These are phyloP conservation scores for Aphanocladium album DNA, from an alignment of 2,329 filamentous ascomycete species.

Conservation along the genomic window DNA sequence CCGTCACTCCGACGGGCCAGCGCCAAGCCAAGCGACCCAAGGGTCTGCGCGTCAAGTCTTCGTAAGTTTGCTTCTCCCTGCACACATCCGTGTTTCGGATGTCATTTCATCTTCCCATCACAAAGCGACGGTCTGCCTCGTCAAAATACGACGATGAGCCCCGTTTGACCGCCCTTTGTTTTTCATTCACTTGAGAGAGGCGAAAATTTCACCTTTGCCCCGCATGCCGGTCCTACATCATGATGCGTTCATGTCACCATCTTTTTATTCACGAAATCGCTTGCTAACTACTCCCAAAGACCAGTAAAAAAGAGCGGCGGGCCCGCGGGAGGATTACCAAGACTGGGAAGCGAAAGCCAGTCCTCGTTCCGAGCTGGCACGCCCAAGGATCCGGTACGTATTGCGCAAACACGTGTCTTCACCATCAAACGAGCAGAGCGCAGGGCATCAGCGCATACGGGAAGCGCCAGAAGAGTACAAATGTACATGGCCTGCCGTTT, in stretches of 20 bases:
- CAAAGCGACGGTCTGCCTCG: not conserved
- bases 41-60: conserved; percentile 62
- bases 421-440: not conserved
- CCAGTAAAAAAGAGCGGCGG: conserved; percentile 68
- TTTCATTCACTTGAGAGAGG: not conserved
- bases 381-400: conserved; percentile 49
- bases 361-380: conserved; percentile 56
- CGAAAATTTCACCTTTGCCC: conserved; percentile 6
- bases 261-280: not conserved
- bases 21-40: conserved; percentile 56
- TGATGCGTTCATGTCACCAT: not conserved
- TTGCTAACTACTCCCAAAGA: conserved; percentile 27
- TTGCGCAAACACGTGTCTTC: not conserved
- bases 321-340: conserved; percentile 63
- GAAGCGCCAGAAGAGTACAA: not conserved
- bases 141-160: not conserved
- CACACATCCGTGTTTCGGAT: not conserved
- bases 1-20: conserved; percentile 52
- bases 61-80: conserved; percentile 46
- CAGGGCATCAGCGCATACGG: not conserved
- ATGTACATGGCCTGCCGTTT: not conserved
- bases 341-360: conserved; percentile 58
- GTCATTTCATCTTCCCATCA: not conserved
- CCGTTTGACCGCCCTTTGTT: not conserved
- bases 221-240: not conserved